Evolutionary conservation across 1,284 basidiomycete species (phyloP), one percentile per base, ranked within the genome.

Genomic region (Ustilago tritici): DNA sequence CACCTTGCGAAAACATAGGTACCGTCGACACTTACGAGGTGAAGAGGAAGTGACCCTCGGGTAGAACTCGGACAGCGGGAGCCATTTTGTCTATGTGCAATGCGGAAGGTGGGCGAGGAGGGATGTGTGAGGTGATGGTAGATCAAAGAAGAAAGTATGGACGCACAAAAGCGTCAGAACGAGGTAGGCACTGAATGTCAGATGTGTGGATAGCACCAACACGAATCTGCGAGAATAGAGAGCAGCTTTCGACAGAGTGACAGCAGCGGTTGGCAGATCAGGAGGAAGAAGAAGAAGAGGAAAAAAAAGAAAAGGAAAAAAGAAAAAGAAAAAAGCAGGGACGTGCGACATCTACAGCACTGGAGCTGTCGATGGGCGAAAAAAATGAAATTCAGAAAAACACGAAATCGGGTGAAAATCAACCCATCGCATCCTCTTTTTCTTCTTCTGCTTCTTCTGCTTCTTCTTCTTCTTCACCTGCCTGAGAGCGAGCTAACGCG

Each of bases 31-130:
- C 83, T 71, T 76, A 83, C 80, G 83, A 85, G 64, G 84, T 85
- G 82, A 85, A 85, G 70, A 85, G 81, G 78, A 85, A 85, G 75
- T 85, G 84, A 58, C 84, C 84, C 75, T 84, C 82, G 55, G 84
- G 84, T 11, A 85, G 82, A 58, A 38, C 46, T 56, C 70, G 67
- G 56, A 63, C 34, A 62, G 41, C 57, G 57, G 63, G 56, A 64
- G 70, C 63, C 75, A 77, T 77, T 56, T 68, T 76, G 66, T 56
- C 40, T 62, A 60, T 62, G 23, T 63, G 65, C 46, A 46, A 43
- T 15, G 15, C 17, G 54, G 43, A 43, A 53, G 50, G 52, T 15
- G 35, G 56, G n/a, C 3, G 43, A 8, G 15, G n/a, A 19, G 40
- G 56, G 46, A 40, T 34, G 59, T n/a, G 32, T 19, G 65, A 49